Conservation (phyloP, 306 rosid genomes). For the Astragalus membranaceus region DNA sequence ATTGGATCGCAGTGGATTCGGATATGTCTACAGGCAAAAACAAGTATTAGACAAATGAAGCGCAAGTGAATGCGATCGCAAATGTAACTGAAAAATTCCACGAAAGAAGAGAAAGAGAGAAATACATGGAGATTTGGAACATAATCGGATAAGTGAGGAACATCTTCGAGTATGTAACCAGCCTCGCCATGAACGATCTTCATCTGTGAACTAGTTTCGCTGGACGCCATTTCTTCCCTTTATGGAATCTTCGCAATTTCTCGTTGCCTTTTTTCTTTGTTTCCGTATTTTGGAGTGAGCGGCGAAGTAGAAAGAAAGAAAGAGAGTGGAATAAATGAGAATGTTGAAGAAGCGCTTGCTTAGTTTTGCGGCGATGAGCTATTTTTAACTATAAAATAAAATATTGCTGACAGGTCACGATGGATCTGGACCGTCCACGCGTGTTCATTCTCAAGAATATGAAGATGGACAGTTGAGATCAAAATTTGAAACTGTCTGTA, state of each 20-base stretch:
- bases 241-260: background rate
- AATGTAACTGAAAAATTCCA: background rate
- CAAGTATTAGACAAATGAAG: background rate
- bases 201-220: conserved; percentile 17
- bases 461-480: conserved; percentile 9
- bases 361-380: background rate
- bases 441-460: background rate
- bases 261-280: background rate
- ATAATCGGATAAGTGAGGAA: conserved; percentile 78
- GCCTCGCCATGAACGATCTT: conserved; percentile 49
- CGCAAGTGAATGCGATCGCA: background rate
- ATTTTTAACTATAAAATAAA: background rate
- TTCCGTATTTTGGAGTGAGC: background rate
- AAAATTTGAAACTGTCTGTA: background rate
- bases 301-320: background rate
- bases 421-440: background rate
- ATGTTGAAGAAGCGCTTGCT: background rate
- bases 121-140: conserved; percentile 59
- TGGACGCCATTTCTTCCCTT: conserved; percentile 31
- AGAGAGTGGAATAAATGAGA: background rate
- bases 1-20: conserved; percentile 88
- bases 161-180: conserved; percentile 79
- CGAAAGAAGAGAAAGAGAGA: background rate
- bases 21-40: conserved; percentile 46
- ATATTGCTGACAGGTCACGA: background rate